These are phyloP conservation scores for Andrographis paniculata DNA, from an alignment of 305 asterid species.

Conservation along the genomic window DNA sequence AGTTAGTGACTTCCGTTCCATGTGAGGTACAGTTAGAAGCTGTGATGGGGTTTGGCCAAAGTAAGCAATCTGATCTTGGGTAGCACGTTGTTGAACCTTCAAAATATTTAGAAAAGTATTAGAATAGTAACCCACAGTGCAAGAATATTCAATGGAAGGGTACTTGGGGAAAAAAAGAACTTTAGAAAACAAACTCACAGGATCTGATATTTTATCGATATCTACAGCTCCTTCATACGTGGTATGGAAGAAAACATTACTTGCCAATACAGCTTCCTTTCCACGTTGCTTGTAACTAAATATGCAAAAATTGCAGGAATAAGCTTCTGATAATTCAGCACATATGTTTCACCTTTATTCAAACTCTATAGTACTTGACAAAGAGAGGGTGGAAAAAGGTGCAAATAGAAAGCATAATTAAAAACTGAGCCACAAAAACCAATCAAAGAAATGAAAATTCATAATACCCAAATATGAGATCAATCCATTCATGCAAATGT, in stretches of 20 bases:
- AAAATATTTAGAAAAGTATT: slow-evolving; percentile 17
- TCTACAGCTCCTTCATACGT: slow-evolving; percentile 99
- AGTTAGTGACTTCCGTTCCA: slow-evolving; percentile 70
- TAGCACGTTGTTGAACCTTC: slow-evolving; percentile 89
- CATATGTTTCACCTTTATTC: slow-evolving; percentile 6
- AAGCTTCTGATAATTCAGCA: slow-evolving; percentile 15
- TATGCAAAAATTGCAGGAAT: slow-evolving; percentile 18
- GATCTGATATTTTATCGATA: slow-evolving; percentile 86
- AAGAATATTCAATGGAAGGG: slow-evolving; percentile 15
- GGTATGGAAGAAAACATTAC: slow-evolving; percentile 92
- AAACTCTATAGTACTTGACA: slow-evolving; percentile 5
- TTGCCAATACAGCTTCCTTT: slow-evolving; percentile 89
- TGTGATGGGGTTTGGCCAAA: slow-evolving; percentile 99
- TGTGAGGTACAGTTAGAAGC: slow-evolving; percentile 88
- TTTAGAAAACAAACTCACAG: slow-evolving; percentile 49
- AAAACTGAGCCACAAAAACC: slow-evolving; percentile 9
- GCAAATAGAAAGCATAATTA: slow-evolving; percentile 4
- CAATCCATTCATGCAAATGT: slow-evolving; percentile 95
- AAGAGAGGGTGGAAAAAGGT: slow-evolving; percentile 4
- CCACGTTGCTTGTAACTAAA: slow-evolving; percentile 97
- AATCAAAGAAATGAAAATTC: slow-evolving; percentile 4
- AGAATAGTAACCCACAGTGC: slow-evolving; percentile 16
- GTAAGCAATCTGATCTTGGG: slow-evolving; percentile 98
- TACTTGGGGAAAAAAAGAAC: neutral
- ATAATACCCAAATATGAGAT: slow-evolving; percentile 91